phyloP scores from a whole-genome alignment of 257 asterid species.

The Solanum dulcamara region DNA sequence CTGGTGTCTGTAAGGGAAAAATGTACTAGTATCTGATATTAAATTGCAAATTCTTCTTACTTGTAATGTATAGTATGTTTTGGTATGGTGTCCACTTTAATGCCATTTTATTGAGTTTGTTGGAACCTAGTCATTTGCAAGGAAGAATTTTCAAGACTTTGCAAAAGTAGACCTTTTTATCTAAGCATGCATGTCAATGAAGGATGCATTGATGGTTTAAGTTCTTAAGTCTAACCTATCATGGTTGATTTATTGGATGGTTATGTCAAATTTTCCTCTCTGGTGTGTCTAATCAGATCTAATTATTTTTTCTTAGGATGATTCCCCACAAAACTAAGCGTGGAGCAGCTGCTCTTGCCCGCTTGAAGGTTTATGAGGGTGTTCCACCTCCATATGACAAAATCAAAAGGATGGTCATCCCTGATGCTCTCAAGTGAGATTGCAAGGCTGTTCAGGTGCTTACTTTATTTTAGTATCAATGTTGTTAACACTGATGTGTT shows the following conservation, averaged over 20 bases:
- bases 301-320: conserved; percentile 29
- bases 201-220: background rate
- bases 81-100: background rate
- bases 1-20: background rate
- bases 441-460: background rate
- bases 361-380: conserved; percentile 76
- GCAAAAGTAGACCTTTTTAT: background rate
- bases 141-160: background rate
- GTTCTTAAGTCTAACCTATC: no score
- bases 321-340: conserved; percentile 83
- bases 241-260: background rate
- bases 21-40: background rate
- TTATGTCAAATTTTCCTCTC: no score
- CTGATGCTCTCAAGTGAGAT: conserved; percentile 81
- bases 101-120: background rate
- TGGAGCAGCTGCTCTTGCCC: conserved; percentile 84
- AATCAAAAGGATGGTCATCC: conserved; percentile 73
- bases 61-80: background rate
- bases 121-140: background rate
- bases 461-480: background rate
- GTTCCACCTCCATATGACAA: conserved; percentile 80
- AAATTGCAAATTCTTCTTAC: background rate
- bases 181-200: background rate
- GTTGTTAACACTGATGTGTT: background rate
- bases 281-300: background rate